Evolutionary conservation across 2,329 filamentous ascomycete species (phyloP).

Genomic region (Aureobasidium sp.): DNA sequence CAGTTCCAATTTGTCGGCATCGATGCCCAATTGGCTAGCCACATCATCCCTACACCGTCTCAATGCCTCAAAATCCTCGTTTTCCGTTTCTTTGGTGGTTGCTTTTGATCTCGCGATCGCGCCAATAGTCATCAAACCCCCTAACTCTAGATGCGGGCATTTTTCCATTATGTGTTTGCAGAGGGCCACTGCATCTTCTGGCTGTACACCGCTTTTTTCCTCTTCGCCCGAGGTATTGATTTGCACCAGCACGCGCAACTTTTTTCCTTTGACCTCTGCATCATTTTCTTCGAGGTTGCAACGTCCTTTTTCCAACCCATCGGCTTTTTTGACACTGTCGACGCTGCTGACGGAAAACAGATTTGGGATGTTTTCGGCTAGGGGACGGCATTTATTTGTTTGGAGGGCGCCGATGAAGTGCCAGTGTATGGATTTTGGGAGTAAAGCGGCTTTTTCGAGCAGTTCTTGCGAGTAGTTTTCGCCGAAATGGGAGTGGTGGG

Average conservation of each 20-base stretch:
- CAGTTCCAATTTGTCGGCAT: constrained; percentile 62
- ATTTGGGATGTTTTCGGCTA: constrained; percentile 77
- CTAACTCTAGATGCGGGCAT: constrained; percentile 66
- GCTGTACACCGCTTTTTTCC: constrained; percentile 74
- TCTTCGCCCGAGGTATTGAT: constrained; percentile 91
- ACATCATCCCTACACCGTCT: constrained; percentile 65
- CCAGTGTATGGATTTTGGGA: constrained; percentile 76
- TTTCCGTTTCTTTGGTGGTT: constrained; percentile 66
- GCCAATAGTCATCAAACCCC: constrained; percentile 94
- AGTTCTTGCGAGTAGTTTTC: constrained; percentile 89
- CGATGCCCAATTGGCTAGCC: constrained; percentile 51
- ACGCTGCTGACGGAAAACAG: constrained; percentile 89
- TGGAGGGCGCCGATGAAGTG: constrained; percentile 96
- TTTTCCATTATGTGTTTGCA: constrained; percentile 62
- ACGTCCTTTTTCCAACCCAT: constrained; percentile 72
- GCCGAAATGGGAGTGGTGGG: constrained; percentile 69
- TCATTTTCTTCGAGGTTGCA: too few relatives aligned
- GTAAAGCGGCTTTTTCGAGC: constrained; percentile 70
- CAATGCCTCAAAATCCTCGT: constrained; percentile 77
- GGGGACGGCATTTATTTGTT: constrained; percentile 82
- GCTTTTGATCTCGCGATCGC: constrained; percentile 79
- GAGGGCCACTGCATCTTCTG: constrained; percentile 55
- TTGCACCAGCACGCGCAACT: constrained; percentile 75
- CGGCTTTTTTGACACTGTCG: constrained; percentile 81
- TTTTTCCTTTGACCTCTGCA: constrained; percentile 20